Percentiles rank a stretch among this genome's conserved stretches.
These are phyloP conservation scores for Penicillium sp. DNA, from an alignment of 2,329 filamentous ascomycete genomes.

Conservation along the genomic window DNA sequence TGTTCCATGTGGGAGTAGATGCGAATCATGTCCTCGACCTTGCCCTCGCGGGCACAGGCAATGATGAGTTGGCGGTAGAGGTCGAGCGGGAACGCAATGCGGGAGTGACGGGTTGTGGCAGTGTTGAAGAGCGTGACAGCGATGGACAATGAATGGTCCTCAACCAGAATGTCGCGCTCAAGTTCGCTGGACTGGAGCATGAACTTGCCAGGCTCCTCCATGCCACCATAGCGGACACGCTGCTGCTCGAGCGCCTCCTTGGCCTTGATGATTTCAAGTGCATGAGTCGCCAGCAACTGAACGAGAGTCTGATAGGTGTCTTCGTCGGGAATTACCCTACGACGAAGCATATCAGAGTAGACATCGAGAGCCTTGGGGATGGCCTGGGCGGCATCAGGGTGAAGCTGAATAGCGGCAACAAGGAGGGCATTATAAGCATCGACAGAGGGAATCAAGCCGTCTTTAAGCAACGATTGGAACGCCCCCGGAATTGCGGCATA, in stretches of 20 bases:
- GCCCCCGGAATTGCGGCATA: conserved; percentile 86
- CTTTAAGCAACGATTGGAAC: conserved; percentile 85
- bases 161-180: conserved; percentile 78
- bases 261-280: conserved; percentile 71
- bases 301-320: conserved; percentile 88
- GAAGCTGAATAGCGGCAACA: conserved; percentile 77
- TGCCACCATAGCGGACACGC: conserved; percentile 77
- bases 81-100: conserved; percentile 69
- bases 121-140: conserved; percentile 82
- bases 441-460: conserved; percentile 75
- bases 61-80: conserved; percentile 83
- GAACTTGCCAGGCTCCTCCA: conserved; percentile 79
- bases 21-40: conserved; percentile 82
- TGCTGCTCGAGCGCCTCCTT: conserved; percentile 76
- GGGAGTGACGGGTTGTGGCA: conserved; percentile 61
- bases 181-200: conserved; percentile 85
- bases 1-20: conserved; percentile 90
- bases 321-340: conserved; percentile 75
- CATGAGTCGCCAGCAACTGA: conserved; percentile 74
- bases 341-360: conserved; percentile 92
- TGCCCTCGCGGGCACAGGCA: conserved; percentile 79
- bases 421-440: conserved; percentile 91
- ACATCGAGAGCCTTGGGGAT: conserved; percentile 91
- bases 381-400: conserved; percentile 74
- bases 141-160: conserved; percentile 82